Evolutionary conservation across 371 early-diverging fungal species (phyloP).

Genomic region (Smittium mucronatum): DNA sequence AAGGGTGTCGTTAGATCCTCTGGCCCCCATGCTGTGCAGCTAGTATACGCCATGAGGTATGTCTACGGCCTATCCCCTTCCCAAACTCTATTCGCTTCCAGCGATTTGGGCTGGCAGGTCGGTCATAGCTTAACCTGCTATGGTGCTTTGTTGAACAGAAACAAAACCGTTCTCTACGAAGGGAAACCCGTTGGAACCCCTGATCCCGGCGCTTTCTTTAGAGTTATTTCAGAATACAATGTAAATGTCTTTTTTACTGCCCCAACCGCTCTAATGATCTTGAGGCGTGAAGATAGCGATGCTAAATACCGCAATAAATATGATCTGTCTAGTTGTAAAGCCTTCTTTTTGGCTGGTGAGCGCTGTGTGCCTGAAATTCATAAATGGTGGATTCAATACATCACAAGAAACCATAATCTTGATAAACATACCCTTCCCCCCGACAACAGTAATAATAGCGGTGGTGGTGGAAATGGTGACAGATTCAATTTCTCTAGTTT

Average conservation of each 20-base stretch:
- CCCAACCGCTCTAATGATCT: slow-evolving; percentile 80
- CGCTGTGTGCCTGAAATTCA: slow-evolving; percentile 65
- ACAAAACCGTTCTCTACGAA: slow-evolving; percentile 82
- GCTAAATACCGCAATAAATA: slow-evolving; percentile 47
- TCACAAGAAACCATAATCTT: slow-evolving; percentile 41
- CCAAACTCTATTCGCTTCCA: slow-evolving; percentile 65
- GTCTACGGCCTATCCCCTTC: slow-evolving; percentile 58
- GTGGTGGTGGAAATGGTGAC: not conserved
- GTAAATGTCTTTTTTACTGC: slow-evolving; percentile 81
- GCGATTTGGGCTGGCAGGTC: slow-evolving; percentile 92
- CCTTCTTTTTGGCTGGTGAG: slow-evolving; percentile 83
- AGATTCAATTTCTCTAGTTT: slow-evolving; percentile 25
- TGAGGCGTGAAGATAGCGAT: slow-evolving; percentile 67
- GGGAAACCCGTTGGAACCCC: slow-evolving; percentile 82
- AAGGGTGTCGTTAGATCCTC: slow-evolving; percentile 79
- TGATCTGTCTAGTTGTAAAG: slow-evolving; percentile 46
- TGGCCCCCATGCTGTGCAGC: slow-evolving; percentile 77
- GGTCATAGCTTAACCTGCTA: slow-evolving; percentile 85
- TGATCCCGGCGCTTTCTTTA: slow-evolving; percentile 69
- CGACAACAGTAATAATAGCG: slow-evolving; percentile 16
- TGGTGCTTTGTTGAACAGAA: slow-evolving; percentile 78
- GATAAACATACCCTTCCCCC: slow-evolving; percentile 16
- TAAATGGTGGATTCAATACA: slow-evolving; percentile 53
- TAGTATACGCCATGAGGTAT: slow-evolving; percentile 62
- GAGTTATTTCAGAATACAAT: slow-evolving; percentile 58